Base-by-base conservation (phyloP, 1,139 yeast species). In the Yamadazyma kanchanaburiensis region DNA sequence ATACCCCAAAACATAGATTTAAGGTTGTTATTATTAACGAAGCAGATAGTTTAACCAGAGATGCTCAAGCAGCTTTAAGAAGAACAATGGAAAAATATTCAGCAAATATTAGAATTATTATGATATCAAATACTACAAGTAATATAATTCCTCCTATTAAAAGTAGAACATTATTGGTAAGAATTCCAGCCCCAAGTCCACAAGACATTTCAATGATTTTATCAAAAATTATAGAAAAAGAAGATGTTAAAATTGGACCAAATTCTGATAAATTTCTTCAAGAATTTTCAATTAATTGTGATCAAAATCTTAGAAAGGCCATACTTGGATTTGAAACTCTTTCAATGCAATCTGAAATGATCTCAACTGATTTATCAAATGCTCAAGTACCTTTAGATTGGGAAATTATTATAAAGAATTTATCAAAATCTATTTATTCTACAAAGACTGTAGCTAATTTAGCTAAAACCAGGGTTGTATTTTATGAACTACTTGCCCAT, bases 51-150 rank as follows among this genome's bases (percentile, higher is more conserved):
- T 70, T 91, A 52, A 80, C 94, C 12, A 74, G 96, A 45, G 98
- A 94, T 53, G 98, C 98, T 0, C 98, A 91, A 55, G 96, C 96
- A 10, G 98, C 98, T 0, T 66, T 91, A 45, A 78, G 98, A 64
- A 75, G 98, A 56, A 91, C 99, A 1, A 94, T 91, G 97, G 99
- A 91, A 53, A 91, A 91, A 52, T 91, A 89, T 58, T 86, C 96
- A 4, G 73, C 83, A 14, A 89, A 87, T 51, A 77, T 91, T 45
- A 74, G 99, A 40, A 64, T 91, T 42, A 77, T 94, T 30, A 65
- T 91, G 64, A 72, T 91, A 19, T 86, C 96, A 46, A 91, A 86
- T 51, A 77, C 96, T 6, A 85, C 95, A 18, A 85, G 96, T 17
- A 86, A 85, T 43, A 88, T 91, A 37, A 91, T 91, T 41, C 81